These are phyloP conservation scores for Ustilago shanxiensis DNA, from an alignment of 1,284 basidiomycete genomes.

Conservation along the genomic window DNA sequence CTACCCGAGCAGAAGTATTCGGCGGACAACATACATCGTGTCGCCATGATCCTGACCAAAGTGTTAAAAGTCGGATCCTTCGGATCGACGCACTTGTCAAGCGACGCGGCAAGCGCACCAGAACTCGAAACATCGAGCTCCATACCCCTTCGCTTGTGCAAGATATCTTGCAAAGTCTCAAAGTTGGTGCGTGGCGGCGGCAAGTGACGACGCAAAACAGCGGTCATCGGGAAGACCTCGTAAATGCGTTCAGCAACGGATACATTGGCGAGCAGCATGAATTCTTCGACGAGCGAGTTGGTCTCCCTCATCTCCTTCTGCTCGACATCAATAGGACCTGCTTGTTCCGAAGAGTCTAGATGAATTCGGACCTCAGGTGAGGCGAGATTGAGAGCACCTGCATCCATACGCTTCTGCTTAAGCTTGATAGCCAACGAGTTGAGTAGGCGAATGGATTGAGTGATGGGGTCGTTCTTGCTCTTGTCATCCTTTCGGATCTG, in stretches of 20 bases:
- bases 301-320: conserved; percentile 94
- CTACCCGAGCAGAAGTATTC: conserved; percentile 98
- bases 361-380: conserved; percentile 97
- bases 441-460: conserved; percentile 87
- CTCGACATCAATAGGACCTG: conserved; percentile 96
- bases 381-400: conserved; percentile 94
- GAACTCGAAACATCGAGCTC: conserved; percentile 92
- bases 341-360: conserved; percentile 89
- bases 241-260: conserved; percentile 92
- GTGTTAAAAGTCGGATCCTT: conserved; percentile 84
- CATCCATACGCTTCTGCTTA: conserved; percentile 86
- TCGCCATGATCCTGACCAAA: conserved; percentile 98
- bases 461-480: conserved; percentile 83
- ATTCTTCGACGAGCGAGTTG: conserved; percentile 97
- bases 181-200: conserved; percentile 94
- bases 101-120: conserved; percentile 86
- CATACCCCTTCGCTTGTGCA: conserved; percentile 86
- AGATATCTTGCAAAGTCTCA: conserved; percentile 92
- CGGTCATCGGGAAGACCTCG: conserved; percentile 93
- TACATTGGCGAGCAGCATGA: conserved; percentile 98
- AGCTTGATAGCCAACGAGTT: conserved; percentile 89
- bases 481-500: conserved; percentile 92
- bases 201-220: conserved; percentile 91
- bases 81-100: conserved; percentile 87
- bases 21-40: conserved; percentile 96